Base-by-base conservation (phyloP, 257 asterid species). In the Leptodermis oblonga region DNA sequence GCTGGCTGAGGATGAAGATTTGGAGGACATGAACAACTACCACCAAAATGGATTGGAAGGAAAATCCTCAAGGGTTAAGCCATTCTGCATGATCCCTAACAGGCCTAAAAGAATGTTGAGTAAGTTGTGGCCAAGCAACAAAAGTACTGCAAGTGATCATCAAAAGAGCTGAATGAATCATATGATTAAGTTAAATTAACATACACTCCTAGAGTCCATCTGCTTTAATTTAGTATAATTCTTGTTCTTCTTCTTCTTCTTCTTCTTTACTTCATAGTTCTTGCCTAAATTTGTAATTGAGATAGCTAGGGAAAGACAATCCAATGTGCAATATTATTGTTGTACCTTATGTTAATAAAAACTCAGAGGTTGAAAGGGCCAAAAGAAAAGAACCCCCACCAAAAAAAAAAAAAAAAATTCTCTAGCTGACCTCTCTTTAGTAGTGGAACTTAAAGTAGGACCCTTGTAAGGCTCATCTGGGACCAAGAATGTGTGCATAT, bases 51-150 rank as follows among this genome's bases (percentile, higher is more conserved):
- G 71, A 60, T 65, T 42, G 3, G 80, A 65, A 11, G 80, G 71
- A 2, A 74, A 74, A 61, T 55, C 70, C 31, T 75, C 84, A 10
- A 85, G 83, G 68, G 23, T 64, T 23, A 86, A 79, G 73, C 65
- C 90, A 1, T 63, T 77, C 36, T 71, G 77, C 62, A 65, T 78
- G 82, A 65, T 86, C 72, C 90, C 96, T 0, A 82, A 76, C 68
- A 83, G 92, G 62, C 84, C 92, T 3, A 91, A 75, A 43, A 79
- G 81, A 64, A 83, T 88, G 91, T 69, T 90, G 68, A 88, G 96
- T 78, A 93, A 80, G 87, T 72, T 93, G 68, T 93, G 97, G 97
- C 81, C 92, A 6, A 79, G 73, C 78, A 81, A 74, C 73, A 88
- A 83, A 71, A 86, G 77, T 72, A 80, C 80, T n/a, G n/a, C n/a